A percentile compares a stretch with the other conserved stretches of the same genome.
These are phyloP conservation scores for Kluyveromyces siamensis DNA, from an alignment of 805 yeast genomes.

Conservation along the genomic window DNA sequence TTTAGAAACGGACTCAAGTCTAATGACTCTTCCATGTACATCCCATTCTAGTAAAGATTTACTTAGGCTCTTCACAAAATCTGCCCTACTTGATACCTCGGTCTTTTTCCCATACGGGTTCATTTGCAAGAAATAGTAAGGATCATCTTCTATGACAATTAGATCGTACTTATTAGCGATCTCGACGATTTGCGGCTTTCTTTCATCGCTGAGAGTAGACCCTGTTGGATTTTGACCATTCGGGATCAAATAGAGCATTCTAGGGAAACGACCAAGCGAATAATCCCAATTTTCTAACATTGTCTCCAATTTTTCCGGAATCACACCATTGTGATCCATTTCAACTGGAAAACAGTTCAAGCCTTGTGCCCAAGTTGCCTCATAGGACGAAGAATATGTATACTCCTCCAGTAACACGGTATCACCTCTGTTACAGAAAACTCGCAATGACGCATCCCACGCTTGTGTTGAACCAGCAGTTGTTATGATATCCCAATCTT, in stretches of 20 bases:
- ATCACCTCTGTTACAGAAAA: conserved; percentile 65
- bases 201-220: conserved; percentile 56
- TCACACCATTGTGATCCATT: conserved; percentile 65
- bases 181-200: conserved; percentile 62
- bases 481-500: conserved; percentile 59
- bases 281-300: conserved; percentile 57
- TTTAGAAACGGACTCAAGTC: conserved; percentile 74
- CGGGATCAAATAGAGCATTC: conserved; percentile 71
- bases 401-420: conserved; percentile 64
- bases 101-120: conserved; percentile 45
- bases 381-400: conserved; percentile 71
- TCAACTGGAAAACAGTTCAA: conserved; percentile 53
- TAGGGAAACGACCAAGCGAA: conserved; percentile 44
- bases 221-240: conserved; percentile 98
- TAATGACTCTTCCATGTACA: conserved; percentile 65
- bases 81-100: conserved; percentile 27
- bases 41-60: conserved; percentile 66
- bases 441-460: conserved; percentile 67
- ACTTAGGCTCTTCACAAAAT: conserved; percentile 41
- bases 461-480: conserved; percentile 77
- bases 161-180: conserved; percentile 72
- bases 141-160: conserved; percentile 83
- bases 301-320: conserved; percentile 52
- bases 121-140: conserved; percentile 91
- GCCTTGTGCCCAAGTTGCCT: conserved; percentile 61